Conservation (phyloP, 1,284 basidiomycete genomes). For the Sphagnurus paluster region DNA sequence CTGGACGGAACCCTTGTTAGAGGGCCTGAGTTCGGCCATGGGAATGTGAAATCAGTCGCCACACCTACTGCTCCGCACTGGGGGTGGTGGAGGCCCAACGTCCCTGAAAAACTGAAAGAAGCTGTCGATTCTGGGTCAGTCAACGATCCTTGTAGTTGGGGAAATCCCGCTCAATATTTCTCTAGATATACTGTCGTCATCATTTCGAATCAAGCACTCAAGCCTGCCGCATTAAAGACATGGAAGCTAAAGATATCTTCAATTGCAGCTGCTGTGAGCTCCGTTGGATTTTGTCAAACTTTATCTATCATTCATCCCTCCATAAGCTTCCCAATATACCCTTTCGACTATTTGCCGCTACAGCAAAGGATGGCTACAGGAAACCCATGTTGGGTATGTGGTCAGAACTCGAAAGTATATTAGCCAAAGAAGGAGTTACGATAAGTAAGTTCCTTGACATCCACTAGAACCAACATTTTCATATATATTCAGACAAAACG, state of each 20-base stretch:
- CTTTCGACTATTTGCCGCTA: constrained; percentile 80
- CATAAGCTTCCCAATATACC: constrained; percentile 71
- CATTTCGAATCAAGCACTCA: constrained; percentile 78
- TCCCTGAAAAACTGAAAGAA: constrained; percentile 66
- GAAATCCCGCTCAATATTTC: constrained; percentile 1
- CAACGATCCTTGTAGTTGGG: constrained; percentile 10
- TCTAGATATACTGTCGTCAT: constrained; percentile 74
- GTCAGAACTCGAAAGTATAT: constrained; percentile 67
- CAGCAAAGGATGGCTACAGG: constrained; percentile 72
- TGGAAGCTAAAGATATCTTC: constrained; percentile 79
- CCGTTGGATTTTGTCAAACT: neutral
- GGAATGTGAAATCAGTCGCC: constrained; percentile 42
- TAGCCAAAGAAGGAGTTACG: constrained; percentile 51
- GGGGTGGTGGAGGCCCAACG: constrained; percentile 76
- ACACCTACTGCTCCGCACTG: constrained; percentile 46
- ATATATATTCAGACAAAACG: constrained; percentile 51
- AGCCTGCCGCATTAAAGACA: constrained; percentile 44
- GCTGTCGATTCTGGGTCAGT: constrained; percentile 62
- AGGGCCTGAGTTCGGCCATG: constrained; percentile 47
- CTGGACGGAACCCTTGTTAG: constrained; percentile 88
- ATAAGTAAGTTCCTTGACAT: constrained; percentile 54
- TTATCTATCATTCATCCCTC: constrained; percentile 2
- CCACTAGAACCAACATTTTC: neutral
- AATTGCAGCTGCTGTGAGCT: constrained; percentile 67
- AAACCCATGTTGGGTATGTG: constrained; percentile 93